Evolutionary conservation across 805 yeast genomes (phyloP), one percentile per base, ranked within the genome.

Genomic region (Teunomyces atbi): DNA sequence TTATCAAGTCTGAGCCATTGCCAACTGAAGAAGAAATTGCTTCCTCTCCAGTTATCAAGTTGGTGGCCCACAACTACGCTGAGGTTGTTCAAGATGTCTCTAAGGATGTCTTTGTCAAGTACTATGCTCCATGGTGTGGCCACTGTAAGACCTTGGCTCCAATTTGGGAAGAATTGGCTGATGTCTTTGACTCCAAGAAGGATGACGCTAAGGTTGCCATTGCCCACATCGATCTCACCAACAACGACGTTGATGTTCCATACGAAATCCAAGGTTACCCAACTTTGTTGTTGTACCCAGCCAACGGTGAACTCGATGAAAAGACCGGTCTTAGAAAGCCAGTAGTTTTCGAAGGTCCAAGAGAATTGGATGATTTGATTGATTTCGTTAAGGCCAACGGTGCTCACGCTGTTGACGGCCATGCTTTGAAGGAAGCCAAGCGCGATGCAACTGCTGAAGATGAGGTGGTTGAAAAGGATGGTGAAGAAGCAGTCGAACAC

Each of bases 121-220:
- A 91, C 72, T 91, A 88, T 63, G 97, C 98, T 41, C 95, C 96
- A 71, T 91, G 97, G 97, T 90, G 96, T 76, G 95, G 96, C 40
- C 96, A 90, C 77, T 89, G 97, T 77, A 89, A 89, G 77, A 87
- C 80, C 69, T 77, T 90, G 65, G 92, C 92, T 44, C 96, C 97
- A 62, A 77, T 75, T 48, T 92, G 83, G 76, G 95, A 88, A 65
- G 94, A 91, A 64, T 79, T 94, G 54, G 97, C 92, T 44, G 83
- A 73, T 42, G 58, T 85, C 45, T 87, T 77, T 68, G 74, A 72
- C 49, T 66, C 76, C 43, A 81, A 83, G 61, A 64, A 69, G 45
- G 71, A 71, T 45, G 62, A 58, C 41, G 50, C 73, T 35, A 76
- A 82, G 63, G 86, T 92, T 48, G 64, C 82, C 35, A 73, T 94